These are phyloP conservation scores for Pyrrhoderma noxium DNA, from an alignment of 1,284 basidiomycete genomes.

Conservation along the genomic window DNA sequence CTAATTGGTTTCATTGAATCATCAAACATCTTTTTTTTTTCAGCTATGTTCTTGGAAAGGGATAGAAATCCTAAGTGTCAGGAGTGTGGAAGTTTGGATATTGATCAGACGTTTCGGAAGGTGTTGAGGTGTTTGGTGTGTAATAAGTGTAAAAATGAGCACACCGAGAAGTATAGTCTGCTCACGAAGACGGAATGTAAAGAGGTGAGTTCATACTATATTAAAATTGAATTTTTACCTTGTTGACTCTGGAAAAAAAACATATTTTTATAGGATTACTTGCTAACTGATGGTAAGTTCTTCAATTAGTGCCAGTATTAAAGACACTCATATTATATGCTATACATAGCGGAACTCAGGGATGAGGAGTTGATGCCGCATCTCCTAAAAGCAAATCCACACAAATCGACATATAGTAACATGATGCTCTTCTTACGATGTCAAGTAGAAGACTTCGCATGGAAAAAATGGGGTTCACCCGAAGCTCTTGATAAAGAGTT, in stretches of 20 bases:
- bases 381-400: slow-evolving; percentile 92
- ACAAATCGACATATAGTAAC: slow-evolving; percentile 94
- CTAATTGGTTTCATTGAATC: too few species aligned
- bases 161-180: slow-evolving; percentile 88
- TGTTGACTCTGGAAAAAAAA: neutral
- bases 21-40: neutral
- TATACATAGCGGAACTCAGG: slow-evolving; percentile 75
- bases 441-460: slow-evolving; percentile 95
- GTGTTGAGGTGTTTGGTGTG: slow-evolving; percentile 85
- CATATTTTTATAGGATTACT: slow-evolving; percentile 59
- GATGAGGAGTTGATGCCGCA: slow-evolving; percentile 93
- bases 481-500: slow-evolving; percentile 90
- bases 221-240: neutral
- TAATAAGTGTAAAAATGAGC: slow-evolving; percentile 81
- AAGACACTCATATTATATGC: too few species aligned
- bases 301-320: too few species aligned
- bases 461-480: slow-evolving; percentile 95
- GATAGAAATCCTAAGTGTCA: slow-evolving; percentile 72
- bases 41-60: slow-evolving; percentile 63
- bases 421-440: slow-evolving; percentile 98
- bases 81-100: slow-evolving; percentile 78
- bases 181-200: slow-evolving; percentile 99
- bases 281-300: slow-evolving; percentile 75
- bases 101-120: slow-evolving; percentile 64
- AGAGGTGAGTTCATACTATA: too few species aligned